Percentiles rank a stretch among this genome's conserved stretches.
phyloP scores from a whole-genome alignment of 2,329 filamentous ascomycete genomes.

The Exserohilum turcica region DNA sequence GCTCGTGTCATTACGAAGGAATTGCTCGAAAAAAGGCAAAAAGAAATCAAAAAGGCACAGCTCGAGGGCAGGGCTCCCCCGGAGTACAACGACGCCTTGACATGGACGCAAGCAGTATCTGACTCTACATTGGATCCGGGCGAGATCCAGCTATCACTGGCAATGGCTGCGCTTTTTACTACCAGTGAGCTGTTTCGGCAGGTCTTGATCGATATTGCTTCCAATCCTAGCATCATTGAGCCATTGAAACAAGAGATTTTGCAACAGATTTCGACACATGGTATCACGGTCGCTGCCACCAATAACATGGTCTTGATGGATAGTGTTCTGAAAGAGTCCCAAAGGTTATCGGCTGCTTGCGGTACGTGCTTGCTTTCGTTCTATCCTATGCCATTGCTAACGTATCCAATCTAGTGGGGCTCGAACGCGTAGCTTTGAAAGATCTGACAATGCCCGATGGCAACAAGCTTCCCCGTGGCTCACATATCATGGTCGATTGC shows the following conservation, averaged over 20 bases:
- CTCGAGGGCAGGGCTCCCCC: not conserved
- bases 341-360: not conserved
- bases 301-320: slow-evolving; percentile 3
- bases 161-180: not conserved
- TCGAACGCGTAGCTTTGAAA: not conserved
- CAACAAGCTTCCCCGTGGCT: not conserved
- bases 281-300: not conserved
- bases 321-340: slow-evolving; percentile 2
- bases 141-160: slow-evolving; percentile 1
- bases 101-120: not conserved
- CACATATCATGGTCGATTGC: not conserved
- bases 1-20: not conserved
- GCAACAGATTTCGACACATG: not conserved
- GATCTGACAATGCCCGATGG: not conserved
- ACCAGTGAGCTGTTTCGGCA: slow-evolving; percentile 2
- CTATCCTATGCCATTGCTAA: not conserved
- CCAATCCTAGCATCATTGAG: not conserved
- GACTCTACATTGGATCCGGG: not conserved
- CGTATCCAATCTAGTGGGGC: not conserved
- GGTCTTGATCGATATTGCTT: slow-evolving; percentile 2
- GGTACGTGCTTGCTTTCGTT: not conserved
- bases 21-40: not conserved
- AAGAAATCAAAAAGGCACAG: not conserved
- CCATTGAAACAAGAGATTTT: not conserved
- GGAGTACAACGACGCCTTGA: not conserved